Base-by-base conservation (phyloP, 2,329 filamentous ascomycete species). In the Penicillium brevicompactum region DNA sequence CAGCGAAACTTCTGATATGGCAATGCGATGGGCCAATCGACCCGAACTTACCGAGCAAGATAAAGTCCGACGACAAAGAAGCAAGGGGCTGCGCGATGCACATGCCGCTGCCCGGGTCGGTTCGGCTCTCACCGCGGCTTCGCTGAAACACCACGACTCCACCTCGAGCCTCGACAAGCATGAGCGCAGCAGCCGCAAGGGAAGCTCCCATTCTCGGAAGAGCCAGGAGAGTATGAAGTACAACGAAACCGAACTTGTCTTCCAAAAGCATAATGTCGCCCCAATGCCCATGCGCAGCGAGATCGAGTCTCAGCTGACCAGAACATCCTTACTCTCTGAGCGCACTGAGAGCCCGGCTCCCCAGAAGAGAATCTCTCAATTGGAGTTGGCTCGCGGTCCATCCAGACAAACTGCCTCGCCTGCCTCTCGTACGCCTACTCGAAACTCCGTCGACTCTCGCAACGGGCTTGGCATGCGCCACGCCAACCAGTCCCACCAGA, bases 231-330 rank as follows among this genome's bases (percentile, higher is more conserved):
- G 74, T 65, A 69, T 83, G 51, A 51, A 56, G 4, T 46, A 56
- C 34, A 72, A 83, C 27, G 84, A 86, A 55, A 84, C 78, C 2
- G 83, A 84, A 51, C 76, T 82, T 37, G 70, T 77, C 16, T 79
- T 80, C 61, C 68, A 83, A 56, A 79, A 73, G 61, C 81, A 85
- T 49, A 79, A 86, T 46, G 84, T 90, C 13, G 88, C 92, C 6
- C 90, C 90, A 5, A 91, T 97, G 88, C 93, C 93, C 2, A 82
- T 96, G 59, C 88, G 89, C 73, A 96, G 92, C 73, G 90, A 91
- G 53, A 84, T 96, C 54, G 85, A 89, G 41, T 96, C 93, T 0
- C 92, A 97, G 49, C 75, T 97, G 52, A 97, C 93, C 0, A 84
- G 93, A 64, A 89, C 89, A 14, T 97, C 93, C 0, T 90, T 97